These are phyloP conservation scores for Monoraphidium neglectum DNA, from an alignment of 139 green algal species.

Conservation along the genomic window DNA sequence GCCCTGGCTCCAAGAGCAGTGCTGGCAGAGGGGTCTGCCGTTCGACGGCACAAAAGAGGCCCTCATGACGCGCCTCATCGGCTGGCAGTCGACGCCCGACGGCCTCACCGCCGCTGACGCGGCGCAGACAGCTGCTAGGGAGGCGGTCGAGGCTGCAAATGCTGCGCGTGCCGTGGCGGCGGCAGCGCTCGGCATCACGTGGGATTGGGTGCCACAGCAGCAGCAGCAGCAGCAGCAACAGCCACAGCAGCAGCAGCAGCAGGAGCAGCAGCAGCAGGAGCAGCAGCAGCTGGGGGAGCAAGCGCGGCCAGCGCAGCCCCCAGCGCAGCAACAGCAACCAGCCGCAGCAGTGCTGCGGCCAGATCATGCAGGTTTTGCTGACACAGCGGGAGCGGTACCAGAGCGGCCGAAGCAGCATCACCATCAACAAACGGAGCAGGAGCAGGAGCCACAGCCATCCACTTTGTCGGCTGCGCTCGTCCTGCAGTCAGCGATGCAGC, in stretches of 20 bases:
- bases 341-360: not conserved
- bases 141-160: not conserved
- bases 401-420: not conserved
- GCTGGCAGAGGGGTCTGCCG: conserved; percentile 7
- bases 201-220: not conserved
- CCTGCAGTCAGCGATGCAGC: not conserved
- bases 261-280: too few species aligned
- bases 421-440: conserved; percentile 2
- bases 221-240: too few species aligned
- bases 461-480: too few species aligned
- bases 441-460: conserved; percentile 6
- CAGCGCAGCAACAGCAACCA: not conserved
- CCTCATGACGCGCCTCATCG: conserved; percentile 10
- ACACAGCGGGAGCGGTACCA: not conserved
- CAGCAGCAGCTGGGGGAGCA: too few species aligned
- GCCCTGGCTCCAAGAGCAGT: conserved; percentile 28
- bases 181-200: not conserved
- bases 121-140: not conserved
- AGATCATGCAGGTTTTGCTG: not conserved
- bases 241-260: too few species aligned
- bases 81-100: conserved; percentile 13
- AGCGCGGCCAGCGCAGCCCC: not conserved
- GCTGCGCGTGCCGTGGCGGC: not conserved
- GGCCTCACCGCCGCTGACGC: conserved; percentile 6
- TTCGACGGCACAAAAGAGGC: conserved; percentile 15